Evolutionary conservation across 169 alveolate species (phyloP), one percentile per base, ranked within the genome.

Genomic region (Plasmodium malariae): DNA sequence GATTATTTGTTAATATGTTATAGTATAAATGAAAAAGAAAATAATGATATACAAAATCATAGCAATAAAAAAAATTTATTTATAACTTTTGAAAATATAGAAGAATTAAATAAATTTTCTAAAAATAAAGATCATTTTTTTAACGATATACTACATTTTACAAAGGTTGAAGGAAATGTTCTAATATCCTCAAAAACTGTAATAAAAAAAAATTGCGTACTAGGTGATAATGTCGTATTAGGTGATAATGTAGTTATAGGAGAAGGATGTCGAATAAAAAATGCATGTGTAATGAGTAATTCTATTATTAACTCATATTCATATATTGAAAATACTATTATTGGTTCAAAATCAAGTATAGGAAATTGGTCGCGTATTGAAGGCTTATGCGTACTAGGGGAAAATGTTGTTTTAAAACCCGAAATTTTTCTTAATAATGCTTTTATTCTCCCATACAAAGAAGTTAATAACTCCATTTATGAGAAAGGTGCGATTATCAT

Each of bases 301-400:
- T 93, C 97, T 54, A 37, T 43, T 12, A 86, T 98, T n/a, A 91
- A 87, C 24, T 93, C 91, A 51, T 93, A 95, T 89, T 71, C 97
- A 6, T 97, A 95, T 93, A 95, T 98, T 57, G 89, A 92, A 40
- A 95, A 92, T 14, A 92, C 98, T 28, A 97, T 98, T 37, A 95
- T 98, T 60, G 99, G 99, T 19, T 97, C 99, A 97, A 91, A 96
- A 72, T 94, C 97, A 11, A 88, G 87, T 32, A 91, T 98, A 57
- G 99, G 99, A 26, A 95, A 94, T 68, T 98, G 99, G 99, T 97
- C 94, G 14, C 95, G 99, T 57, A 94, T 98, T 26, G 99, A 98
- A 74, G 98, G 98, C 9, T 87, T 96, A n/a, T 86, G 98, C 63
- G 99, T 98, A 28, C 89, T 97, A 34, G 99, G 99, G 26, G 99